A percentile compares a stretch with the other conserved stretches of the same genome.
Evolutionary conservation across 805 yeast species (phyloP).

Genomic region (Candida koratica): DNA sequence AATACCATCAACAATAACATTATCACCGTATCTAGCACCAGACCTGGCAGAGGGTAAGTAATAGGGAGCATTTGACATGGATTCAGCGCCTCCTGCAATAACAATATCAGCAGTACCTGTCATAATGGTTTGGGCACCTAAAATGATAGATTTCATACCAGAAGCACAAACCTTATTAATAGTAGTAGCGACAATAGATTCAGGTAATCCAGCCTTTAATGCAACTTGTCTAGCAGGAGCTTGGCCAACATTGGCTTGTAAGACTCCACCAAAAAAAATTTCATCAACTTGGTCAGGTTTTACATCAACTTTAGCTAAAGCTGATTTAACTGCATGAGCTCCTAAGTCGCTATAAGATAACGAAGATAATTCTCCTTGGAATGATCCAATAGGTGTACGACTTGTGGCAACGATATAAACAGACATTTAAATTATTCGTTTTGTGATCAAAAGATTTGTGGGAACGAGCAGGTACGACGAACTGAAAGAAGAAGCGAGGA

Average conservation of each 20-base stretch:
- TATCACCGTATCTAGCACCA: slow-evolving; percentile 89
- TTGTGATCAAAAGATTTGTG: neutral
- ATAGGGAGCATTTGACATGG: slow-evolving; percentile 95
- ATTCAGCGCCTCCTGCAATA: slow-evolving; percentile 96
- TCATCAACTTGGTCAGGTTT: slow-evolving; percentile 80
- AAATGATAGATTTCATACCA: slow-evolving; percentile 85
- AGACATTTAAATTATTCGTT: slow-evolving; percentile 7
- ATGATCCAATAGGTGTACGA: slow-evolving; percentile 95
- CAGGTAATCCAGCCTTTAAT: slow-evolving; percentile 78
- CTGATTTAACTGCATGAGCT: slow-evolving; percentile 86
- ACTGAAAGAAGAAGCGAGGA: slow-evolving; percentile 3
- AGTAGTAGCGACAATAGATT: slow-evolving; percentile 79
- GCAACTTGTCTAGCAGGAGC: slow-evolving; percentile 99
- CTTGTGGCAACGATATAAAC: slow-evolving; percentile 90
- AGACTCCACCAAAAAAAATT: slow-evolving; percentile 86
- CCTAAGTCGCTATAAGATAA: slow-evolving; percentile 83
- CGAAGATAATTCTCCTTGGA: slow-evolving; percentile 79
- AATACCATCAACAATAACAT: slow-evolving; percentile 77
- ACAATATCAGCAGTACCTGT: slow-evolving; percentile 90
- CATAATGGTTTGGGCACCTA: slow-evolving; percentile 85
- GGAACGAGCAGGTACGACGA: slow-evolving; percentile 3
- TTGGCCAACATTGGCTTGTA: slow-evolving; percentile 93
- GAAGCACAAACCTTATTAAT: slow-evolving; percentile 97
- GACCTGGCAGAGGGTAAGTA: slow-evolving; percentile 65
- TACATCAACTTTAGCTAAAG: slow-evolving; percentile 73